A percentile compares a stretch with the other conserved stretches of the same genome.
phyloP scores from a whole-genome alignment of 2,329 filamentous ascomycete genomes.

The Talaromyces rugulosus region DNA sequence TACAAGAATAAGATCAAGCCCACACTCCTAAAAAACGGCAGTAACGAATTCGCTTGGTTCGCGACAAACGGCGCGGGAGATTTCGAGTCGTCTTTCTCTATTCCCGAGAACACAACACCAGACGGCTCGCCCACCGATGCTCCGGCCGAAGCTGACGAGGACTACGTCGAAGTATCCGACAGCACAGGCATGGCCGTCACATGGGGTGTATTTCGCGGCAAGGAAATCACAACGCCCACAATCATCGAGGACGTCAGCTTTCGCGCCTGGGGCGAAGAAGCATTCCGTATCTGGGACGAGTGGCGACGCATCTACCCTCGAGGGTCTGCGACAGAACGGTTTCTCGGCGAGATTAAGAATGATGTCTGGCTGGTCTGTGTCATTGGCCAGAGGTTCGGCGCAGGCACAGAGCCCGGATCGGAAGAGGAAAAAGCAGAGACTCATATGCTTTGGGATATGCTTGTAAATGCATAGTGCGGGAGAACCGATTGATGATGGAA shows the following conservation, averaged over 20 bases:
- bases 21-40: constrained; percentile 56
- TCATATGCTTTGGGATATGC: constrained; percentile 37
- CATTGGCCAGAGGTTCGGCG: constrained; percentile 44
- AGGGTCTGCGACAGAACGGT: constrained; percentile 63
- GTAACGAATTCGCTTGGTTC: constrained; percentile 77
- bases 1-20: constrained; percentile 62
- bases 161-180: constrained; percentile 25
- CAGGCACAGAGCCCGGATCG: constrained; percentile 34
- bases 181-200: constrained; percentile 85
- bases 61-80: constrained; percentile 75
- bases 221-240: constrained; percentile 93
- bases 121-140: constrained; percentile 2
- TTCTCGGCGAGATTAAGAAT: constrained; percentile 63
- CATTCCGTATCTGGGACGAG: constrained; percentile 90
- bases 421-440: constrained; percentile 36
- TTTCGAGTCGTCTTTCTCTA: constrained; percentile 59
- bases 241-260: constrained; percentile 97
- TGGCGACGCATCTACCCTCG: constrained; percentile 87
- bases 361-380: constrained; percentile 84
- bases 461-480: constrained; percentile 17
- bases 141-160: constrained; percentile 45
- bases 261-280: constrained; percentile 89
- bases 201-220: constrained; percentile 92
- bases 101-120: constrained; percentile 24
- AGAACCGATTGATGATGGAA: neutral